A percentile compares a stretch with the other conserved stretches of the same genome.
phyloP scores from a whole-genome alignment of 208 protist genomes.

The Angomonas deanei region DNA sequence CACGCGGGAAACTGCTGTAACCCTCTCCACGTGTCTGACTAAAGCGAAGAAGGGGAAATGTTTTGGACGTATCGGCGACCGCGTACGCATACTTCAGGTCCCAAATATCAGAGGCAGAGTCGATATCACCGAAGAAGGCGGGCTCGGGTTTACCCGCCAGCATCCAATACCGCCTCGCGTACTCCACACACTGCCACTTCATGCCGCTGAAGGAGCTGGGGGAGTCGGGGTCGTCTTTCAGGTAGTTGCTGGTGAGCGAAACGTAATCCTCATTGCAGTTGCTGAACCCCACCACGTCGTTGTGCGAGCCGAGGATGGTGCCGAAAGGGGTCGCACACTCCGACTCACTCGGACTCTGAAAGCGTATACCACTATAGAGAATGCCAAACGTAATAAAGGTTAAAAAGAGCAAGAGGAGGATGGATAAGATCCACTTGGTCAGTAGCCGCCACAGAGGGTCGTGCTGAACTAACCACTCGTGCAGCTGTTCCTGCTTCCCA shows the following conservation, averaged over 20 bases:
- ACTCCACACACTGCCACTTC: slow-evolving; percentile 88
- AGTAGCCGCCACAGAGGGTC: slow-evolving; percentile 3
- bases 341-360: slow-evolving; percentile 8
- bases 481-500: not conserved
- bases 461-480: not conserved
- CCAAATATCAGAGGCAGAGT: slow-evolving; percentile 79
- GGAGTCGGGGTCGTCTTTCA: too few species aligned
- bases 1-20: slow-evolving; percentile 28
- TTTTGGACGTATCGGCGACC: slow-evolving; percentile 28
- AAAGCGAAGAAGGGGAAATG: slow-evolving; percentile 32
- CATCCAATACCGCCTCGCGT: slow-evolving; percentile 85
- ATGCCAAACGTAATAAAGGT: slow-evolving; percentile 37
- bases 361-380: slow-evolving; percentile 43
- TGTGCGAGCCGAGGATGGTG: slow-evolving; percentile 35
- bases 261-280: slow-evolving; percentile 59
- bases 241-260: slow-evolving; percentile 3
- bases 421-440: slow-evolving; percentile 11
- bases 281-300: slow-evolving; percentile 53
- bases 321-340: slow-evolving; percentile 39
- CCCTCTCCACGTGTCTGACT: not conserved
- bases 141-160: slow-evolving; percentile 39
- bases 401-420: slow-evolving; percentile 31
- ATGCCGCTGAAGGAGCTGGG: slow-evolving; percentile 56
- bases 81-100: slow-evolving; percentile 11
- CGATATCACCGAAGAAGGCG: slow-evolving; percentile 48